Conservation (phyloP, 164 flowering plant genomes). For the Chimonanthus salicifolius region DNA sequence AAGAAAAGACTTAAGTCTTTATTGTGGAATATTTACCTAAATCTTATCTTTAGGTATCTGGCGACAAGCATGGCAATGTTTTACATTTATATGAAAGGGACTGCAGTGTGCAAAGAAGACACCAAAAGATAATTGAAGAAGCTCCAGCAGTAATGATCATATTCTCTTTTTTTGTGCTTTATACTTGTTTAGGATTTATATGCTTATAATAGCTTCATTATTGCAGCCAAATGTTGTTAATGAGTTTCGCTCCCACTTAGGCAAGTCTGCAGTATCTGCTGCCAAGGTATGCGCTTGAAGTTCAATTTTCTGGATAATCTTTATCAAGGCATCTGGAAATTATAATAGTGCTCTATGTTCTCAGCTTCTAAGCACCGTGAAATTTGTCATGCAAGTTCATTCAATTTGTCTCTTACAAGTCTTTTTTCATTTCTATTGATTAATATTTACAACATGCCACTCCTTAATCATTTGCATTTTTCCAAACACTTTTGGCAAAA, state of each 20-base stretch:
- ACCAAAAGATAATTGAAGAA: constrained; percentile 99
- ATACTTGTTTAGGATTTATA: constrained; percentile 11
- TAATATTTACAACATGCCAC: too few species aligned
- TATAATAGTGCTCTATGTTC: too few species aligned
- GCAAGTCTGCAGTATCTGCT: constrained; percentile 96
- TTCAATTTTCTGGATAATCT: neutral
- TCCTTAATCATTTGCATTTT: too few species aligned
- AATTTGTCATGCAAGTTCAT: neutral
- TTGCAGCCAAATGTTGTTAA: constrained; percentile 79
- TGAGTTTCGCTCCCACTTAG: constrained; percentile 76
- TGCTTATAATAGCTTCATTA: constrained; percentile 18
- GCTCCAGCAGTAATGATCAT: constrained; percentile 87
- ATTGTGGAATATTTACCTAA: neutral
- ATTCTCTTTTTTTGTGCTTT: constrained; percentile 15
- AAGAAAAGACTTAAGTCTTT: neutral
- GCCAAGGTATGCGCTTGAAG: constrained; percentile 62
- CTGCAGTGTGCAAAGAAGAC: constrained; percentile 99
- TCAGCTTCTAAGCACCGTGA: neutral
- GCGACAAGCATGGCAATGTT: constrained; percentile 85
- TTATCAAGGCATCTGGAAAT: neutral
- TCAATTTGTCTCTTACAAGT: neutral
- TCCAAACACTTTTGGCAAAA: too few species aligned
- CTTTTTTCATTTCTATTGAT: too few species aligned
- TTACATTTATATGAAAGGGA: constrained; percentile 89
- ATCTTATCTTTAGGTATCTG: constrained; percentile 54